These are phyloP conservation scores for Penicillium coffeae DNA, from an alignment of 495 filamentous ascomycete genomes.

Conservation along the genomic window DNA sequence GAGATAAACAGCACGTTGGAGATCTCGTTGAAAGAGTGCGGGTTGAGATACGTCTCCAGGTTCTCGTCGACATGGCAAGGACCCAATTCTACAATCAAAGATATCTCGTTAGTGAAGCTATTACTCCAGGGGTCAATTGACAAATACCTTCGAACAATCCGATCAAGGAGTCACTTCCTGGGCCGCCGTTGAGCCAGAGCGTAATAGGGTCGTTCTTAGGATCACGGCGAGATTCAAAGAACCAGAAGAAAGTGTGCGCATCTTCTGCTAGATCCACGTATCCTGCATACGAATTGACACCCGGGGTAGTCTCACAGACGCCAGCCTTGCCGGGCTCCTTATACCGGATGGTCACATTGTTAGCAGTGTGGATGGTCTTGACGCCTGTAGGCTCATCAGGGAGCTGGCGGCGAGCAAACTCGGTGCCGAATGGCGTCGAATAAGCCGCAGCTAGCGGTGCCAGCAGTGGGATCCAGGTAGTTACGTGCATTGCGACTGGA, in stretches of 20 bases:
- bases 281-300: conserved; percentile 42
- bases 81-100: conserved; percentile 46
- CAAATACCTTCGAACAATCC: conserved; percentile 51
- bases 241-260: conserved; percentile 47
- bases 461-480: conserved; percentile 18
- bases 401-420: conserved; percentile 34
- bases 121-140: too few relatives aligned
- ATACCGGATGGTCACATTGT: conserved; percentile 45
- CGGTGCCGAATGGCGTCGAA: conserved; percentile 12
- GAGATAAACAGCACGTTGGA: conserved; percentile 64
- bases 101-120: conserved; percentile 39
- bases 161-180: conserved; percentile 57
- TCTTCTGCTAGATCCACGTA: conserved; percentile 40
- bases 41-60: conserved; percentile 47
- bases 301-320: conserved; percentile 50
- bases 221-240: conserved; percentile 42
- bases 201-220: conserved; percentile 47
- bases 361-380: conserved; percentile 55
- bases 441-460: conserved; percentile 24
- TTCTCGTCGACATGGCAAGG: conserved; percentile 55
- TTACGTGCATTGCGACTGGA: conserved; percentile 25
- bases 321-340: conserved; percentile 43
- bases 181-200: conserved; percentile 57
- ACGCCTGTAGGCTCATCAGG: conserved; percentile 50
- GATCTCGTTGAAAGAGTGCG: conserved; percentile 59